Evolutionary conservation across 306 rosid species (phyloP).

Genomic region (Quillaja saponaria): DNA sequence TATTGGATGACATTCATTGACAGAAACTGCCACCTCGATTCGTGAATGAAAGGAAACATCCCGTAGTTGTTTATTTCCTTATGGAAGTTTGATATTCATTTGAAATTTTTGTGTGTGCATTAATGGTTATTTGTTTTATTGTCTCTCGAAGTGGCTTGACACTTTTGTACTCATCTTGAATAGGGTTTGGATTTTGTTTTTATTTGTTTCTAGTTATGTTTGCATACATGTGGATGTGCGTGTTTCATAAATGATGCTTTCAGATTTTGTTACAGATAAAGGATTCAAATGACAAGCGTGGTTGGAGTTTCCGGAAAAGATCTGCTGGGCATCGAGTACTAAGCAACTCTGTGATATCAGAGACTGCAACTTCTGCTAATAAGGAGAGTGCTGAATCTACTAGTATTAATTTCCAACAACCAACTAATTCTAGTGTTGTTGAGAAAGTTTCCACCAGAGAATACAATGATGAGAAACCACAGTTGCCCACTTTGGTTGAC

Average conservation of each 20-base stretch:
- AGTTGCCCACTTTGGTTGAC: conserved; percentile 35
- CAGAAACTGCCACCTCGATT: too few species aligned
- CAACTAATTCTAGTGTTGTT: conserved; percentile 43
- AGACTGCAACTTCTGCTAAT: conserved; percentile 50
- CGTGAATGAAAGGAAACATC: too few species aligned
- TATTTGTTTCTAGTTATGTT: background rate
- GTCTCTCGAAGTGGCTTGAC: too few species aligned
- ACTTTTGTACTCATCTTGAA: too few species aligned
- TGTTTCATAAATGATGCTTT: conserved; percentile 13
- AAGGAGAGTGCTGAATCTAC: conserved; percentile 69
- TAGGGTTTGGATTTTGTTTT: background rate
- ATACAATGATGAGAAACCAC: conserved; percentile 55
- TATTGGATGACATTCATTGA: too few species aligned
- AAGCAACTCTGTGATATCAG: conserved; percentile 74
- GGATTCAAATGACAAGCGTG: conserved; percentile 72
- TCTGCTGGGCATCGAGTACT: conserved; percentile 86
- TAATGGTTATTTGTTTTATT: too few species aligned
- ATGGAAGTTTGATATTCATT: too few species aligned
- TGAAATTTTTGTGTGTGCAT: too few species aligned
- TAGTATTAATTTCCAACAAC: conserved; percentile 41
- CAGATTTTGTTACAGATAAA: conserved; percentile 47
- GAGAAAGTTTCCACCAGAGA: conserved; percentile 58
- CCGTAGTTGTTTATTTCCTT: too few species aligned
- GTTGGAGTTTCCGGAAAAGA: conserved; percentile 95
- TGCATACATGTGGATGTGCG: background rate